phyloP scores from a whole-genome alignment of 1,139 yeast species.

The Kurtzmaniella quercitrusa region DNA sequence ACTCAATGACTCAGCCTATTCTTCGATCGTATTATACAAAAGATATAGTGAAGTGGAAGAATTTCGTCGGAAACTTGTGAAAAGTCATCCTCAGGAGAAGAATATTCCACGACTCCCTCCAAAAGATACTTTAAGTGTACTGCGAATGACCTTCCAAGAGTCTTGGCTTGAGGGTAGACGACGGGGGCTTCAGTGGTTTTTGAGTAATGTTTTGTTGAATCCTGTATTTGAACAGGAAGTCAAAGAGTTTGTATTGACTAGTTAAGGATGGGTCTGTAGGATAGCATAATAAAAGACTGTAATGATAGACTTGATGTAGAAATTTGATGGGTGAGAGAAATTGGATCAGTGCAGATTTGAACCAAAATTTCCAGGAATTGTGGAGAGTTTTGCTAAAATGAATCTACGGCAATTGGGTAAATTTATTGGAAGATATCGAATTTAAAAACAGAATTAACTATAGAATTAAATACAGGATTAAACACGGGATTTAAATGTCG shows the following conservation, averaged over 20 bases:
- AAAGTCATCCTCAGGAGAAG: conserved; percentile 33
- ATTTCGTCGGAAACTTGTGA: conserved; percentile 42
- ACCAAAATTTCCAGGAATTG: too few species aligned
- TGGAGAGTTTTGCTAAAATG: too few species aligned
- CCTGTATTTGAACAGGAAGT: conserved; percentile 45
- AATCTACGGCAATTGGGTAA: too few species aligned
- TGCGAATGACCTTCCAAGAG: conserved; percentile 42
- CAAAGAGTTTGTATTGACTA: conserved; percentile 5
- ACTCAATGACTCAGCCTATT: conserved; percentile 39
- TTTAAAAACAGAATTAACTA: too few species aligned
- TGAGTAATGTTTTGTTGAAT: conserved; percentile 62
- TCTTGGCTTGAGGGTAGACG: conserved; percentile 60
- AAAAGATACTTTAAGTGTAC: conserved; percentile 46
- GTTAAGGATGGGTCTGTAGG: not conserved
- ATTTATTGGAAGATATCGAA: too few species aligned
- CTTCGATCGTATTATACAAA: conserved; percentile 50
- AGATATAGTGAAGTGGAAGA: conserved; percentile 63
- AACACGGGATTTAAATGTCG: too few species aligned
- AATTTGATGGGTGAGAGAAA: too few species aligned
- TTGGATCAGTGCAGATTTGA: too few species aligned
- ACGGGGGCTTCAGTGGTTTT: conserved; percentile 69
- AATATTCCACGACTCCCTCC: conserved; percentile 67
- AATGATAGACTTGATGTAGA: not conserved
- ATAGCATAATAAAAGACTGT: not conserved
- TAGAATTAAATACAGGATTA: too few species aligned